Evolutionary conservation across 345 rosid genomes (phyloP).

Genomic region (Rhizophora mangle): DNA sequence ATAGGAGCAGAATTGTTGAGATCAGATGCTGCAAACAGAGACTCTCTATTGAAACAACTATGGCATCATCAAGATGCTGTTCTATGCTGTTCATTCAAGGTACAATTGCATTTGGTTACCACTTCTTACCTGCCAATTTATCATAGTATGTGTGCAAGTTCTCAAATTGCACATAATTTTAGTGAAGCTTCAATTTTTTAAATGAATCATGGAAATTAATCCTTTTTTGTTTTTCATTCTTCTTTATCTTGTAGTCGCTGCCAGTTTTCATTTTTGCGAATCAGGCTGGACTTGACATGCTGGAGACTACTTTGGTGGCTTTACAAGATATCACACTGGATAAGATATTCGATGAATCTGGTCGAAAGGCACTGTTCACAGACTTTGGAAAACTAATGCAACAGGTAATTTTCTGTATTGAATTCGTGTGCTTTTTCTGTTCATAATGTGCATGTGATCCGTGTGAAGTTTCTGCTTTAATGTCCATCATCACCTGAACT

Average conservation of each 20-base stretch:
- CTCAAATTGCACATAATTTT: background rate
- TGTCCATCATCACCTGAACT: too few species aligned
- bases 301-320: slow-evolving; percentile 93
- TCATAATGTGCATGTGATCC: too few species aligned
- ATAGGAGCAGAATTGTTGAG: slow-evolving; percentile 70
- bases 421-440: background rate
- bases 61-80: slow-evolving; percentile 95
- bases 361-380: slow-evolving; percentile 65
- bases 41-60: slow-evolving; percentile 63
- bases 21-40: slow-evolving; percentile 51
- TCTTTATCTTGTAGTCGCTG: slow-evolving; percentile 49
- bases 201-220: background rate
- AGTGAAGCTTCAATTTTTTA: background rate
- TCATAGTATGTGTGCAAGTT: background rate
- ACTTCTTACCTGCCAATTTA: background rate
- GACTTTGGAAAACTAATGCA: slow-evolving; percentile 93
- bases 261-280: slow-evolving; percentile 92
- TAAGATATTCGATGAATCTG: slow-evolving; percentile 84
- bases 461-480: too few species aligned
- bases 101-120: slow-evolving; percentile 13
- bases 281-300: slow-evolving; percentile 98
- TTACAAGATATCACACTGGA: slow-evolving; percentile 92
- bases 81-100: slow-evolving; percentile 91
- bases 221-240: background rate
- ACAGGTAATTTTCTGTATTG: slow-evolving; percentile 44